A percentile compares a stretch with the other conserved stretches of the same genome.
Evolutionary conservation across 192 early-diverging fungal genomes (phyloP).

Genomic region (Chytriomyces hyalinus): DNA sequence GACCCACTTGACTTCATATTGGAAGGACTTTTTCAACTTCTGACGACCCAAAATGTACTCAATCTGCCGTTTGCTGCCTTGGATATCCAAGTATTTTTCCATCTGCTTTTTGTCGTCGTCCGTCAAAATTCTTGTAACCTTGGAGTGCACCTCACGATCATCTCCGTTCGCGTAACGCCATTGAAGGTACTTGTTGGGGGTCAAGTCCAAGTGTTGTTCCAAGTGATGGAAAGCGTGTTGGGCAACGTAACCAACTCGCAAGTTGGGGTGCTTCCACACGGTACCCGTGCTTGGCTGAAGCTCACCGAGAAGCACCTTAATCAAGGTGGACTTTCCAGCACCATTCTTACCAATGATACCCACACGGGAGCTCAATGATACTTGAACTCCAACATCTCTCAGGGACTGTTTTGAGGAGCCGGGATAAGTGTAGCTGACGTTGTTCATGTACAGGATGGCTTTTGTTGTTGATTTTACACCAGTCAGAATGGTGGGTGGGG

Average conservation of each 20-base stretch:
- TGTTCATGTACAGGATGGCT: constrained; percentile 78
- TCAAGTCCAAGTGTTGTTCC: constrained; percentile 77
- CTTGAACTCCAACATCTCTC: constrained; percentile 63
- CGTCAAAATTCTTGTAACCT: constrained; percentile 71
- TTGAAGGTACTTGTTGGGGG: constrained; percentile 78
- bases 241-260: constrained; percentile 83
- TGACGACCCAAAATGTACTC: constrained; percentile 65
- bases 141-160: constrained; percentile 78
- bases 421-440: constrained; percentile 74
- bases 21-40: constrained; percentile 80
- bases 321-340: constrained; percentile 51
- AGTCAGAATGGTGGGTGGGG: constrained; percentile 73
- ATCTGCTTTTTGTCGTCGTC: constrained; percentile 70
- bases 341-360: constrained; percentile 78
- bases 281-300: constrained; percentile 70
- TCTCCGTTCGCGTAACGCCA: constrained; percentile 81
- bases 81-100: constrained; percentile 59
- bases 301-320: constrained; percentile 80
- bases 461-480: constrained; percentile 77
- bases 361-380: constrained; percentile 78
- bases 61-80: constrained; percentile 63
- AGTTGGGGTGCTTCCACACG: constrained; percentile 83
- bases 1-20: constrained; percentile 84
- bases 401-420: constrained; percentile 66
- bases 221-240: constrained; percentile 90